phyloP scores from a whole-genome alignment of 371 early-diverging fungal genomes.

The Mortierella sp. region DNA sequence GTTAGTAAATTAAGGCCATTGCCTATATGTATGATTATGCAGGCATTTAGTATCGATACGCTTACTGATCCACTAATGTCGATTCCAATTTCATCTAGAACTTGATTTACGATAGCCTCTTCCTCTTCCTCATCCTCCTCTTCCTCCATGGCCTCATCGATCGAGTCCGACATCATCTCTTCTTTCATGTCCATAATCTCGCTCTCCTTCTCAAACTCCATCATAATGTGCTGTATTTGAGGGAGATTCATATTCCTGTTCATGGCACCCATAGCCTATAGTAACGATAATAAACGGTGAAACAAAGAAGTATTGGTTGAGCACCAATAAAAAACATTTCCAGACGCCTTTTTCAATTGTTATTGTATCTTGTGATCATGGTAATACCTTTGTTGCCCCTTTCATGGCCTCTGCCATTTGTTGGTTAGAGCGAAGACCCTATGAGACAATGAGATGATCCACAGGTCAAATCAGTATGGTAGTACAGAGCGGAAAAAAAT shows the following conservation, averaged over 20 bases:
- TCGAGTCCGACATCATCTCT: slow-evolving; percentile 97
- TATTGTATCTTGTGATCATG: background rate
- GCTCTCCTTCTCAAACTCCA: slow-evolving; percentile 95
- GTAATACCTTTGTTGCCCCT: slow-evolving; percentile 85
- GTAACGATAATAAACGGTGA: slow-evolving; percentile 6
- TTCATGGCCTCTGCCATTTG: slow-evolving; percentile 97
- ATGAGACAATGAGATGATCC: slow-evolving; percentile 8
- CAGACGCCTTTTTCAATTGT: background rate
- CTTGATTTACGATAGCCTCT: slow-evolving; percentile 92
- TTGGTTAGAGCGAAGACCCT: slow-evolving; percentile 93
- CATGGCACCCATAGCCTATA: slow-evolving; percentile 94
- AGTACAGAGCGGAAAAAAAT: background rate
- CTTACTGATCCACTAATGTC: slow-evolving; percentile 72
- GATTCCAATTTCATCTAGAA: slow-evolving; percentile 97
- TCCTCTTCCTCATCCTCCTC: slow-evolving; percentile 94
- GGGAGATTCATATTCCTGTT: slow-evolving; percentile 95
- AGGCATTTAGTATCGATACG: background rate
- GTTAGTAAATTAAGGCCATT: too few species aligned
- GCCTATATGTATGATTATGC: background rate
- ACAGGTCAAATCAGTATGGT: background rate
- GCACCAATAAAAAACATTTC: too few species aligned
- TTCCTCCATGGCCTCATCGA: slow-evolving; percentile 96
- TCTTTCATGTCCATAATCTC: slow-evolving; percentile 99
- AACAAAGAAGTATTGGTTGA: background rate
- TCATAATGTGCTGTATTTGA: slow-evolving; percentile 94